Base-by-base conservation (phyloP, 805 yeast genomes). In the Barnettozyma sp. region DNA sequence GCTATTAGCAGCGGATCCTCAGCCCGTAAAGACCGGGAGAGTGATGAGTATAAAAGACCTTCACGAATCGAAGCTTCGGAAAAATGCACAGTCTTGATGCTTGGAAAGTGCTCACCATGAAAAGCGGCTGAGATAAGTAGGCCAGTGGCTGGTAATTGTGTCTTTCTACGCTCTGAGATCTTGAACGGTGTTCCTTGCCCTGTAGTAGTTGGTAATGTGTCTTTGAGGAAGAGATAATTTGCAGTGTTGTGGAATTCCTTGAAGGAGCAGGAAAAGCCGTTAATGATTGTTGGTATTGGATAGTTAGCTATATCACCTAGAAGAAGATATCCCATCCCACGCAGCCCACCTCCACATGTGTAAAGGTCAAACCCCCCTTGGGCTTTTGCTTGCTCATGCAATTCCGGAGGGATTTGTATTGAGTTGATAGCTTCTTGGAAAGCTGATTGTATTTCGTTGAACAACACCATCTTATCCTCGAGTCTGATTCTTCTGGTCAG, bases 11-110 rank as follows among this genome's bases (percentile, higher is more conserved):
- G 50, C 5, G 92, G 92, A 46, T 82, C 90, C 48, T 78, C 79
- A 4, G 70, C 58, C 42, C 80, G 69, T 21, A 80, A 65, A 24
- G 66, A 66, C 15, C 68, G 60, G 15, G 85, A 76, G 23, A 82
- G 60, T 48, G 70, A 69, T 6, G 82, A 73, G 51, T 74, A 82
- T 24, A 82, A 49, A 2, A 78, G 76, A 41, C 90, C 90, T 58
- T 82, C 90, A 46, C 90, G 65, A 16, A 81, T 79, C 39, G 87
- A 87, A 44, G 86, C 87, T 54, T 81, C 86, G 38, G 78, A 70
- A 54, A 82, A 82, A 46, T 78, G 75, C 19, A 82, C 68, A 3
- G 79, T 70, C 45, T 73, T 73, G 27, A 80, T 65, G 13, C 86
- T 85, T 23, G 79, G 56, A 12, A 29, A 20, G 23, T 15, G 12